These are phyloP conservation scores for Epichloe gansuensis DNA, from an alignment of 2,329 filamentous ascomycete species.

Conservation along the genomic window DNA sequence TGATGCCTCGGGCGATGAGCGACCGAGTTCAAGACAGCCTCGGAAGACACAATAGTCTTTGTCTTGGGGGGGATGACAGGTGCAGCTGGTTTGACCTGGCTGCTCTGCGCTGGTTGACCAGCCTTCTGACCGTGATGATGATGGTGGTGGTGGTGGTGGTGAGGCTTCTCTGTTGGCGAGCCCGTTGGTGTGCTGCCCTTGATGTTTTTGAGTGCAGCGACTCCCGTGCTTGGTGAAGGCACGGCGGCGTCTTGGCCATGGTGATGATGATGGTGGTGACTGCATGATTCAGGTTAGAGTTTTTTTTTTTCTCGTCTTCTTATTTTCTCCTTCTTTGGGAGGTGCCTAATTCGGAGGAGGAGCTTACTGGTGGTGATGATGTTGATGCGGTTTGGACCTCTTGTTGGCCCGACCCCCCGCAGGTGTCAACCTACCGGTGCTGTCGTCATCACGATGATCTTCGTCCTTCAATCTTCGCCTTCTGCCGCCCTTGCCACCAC, in stretches of 20 bases:
- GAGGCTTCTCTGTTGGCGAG: conserved; percentile 30
- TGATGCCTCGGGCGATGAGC: conserved; percentile 61
- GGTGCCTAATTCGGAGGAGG: neutral
- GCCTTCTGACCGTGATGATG: conserved; percentile 28
- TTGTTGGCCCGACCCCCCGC: conserved; percentile 45
- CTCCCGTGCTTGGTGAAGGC: conserved; percentile 28
- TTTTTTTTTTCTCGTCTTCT: neutral
- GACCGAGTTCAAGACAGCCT: conserved; percentile 59
- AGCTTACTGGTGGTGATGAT: conserved; percentile 56
- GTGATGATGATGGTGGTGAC: conserved; percentile 46
- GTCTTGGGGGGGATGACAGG: conserved; percentile 41
- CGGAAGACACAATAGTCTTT: conserved; percentile 53
- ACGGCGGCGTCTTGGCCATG: conserved; percentile 36
- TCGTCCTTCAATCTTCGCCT: conserved; percentile 68
- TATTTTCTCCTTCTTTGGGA: neutral
- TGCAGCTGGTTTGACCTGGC: conserved; percentile 14
- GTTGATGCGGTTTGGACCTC: conserved; percentile 51
- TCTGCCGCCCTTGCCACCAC: conserved; percentile 30
- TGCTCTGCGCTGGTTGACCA: conserved; percentile 12
- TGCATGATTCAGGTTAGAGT: conserved; percentile 13
- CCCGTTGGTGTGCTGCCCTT: conserved; percentile 34
- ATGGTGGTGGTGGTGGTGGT: conserved; percentile 36
- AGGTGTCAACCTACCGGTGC: conserved; percentile 48
- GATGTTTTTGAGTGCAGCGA: conserved; percentile 34
- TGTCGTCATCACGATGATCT: conserved; percentile 54